phyloP scores from a whole-genome alignment of 768 basidiomycete species.

The Hypholoma fasciculare region DNA sequence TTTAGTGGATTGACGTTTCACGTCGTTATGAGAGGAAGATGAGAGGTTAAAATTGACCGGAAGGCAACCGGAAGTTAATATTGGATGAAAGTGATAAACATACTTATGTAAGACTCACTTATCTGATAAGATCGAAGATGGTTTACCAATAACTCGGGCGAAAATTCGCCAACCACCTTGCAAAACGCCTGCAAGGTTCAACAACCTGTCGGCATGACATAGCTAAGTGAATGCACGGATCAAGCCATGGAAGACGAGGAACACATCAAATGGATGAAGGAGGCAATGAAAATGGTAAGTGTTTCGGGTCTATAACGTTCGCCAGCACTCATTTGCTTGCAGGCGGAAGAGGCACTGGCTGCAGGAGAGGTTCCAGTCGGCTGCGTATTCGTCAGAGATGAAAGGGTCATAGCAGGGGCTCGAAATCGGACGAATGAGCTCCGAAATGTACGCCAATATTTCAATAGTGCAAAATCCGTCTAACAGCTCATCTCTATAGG shows the following conservation, averaged over 20 bases:
- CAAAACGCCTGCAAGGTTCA: neutral
- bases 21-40: no score
- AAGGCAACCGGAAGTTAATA: neutral
- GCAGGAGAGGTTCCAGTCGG: constrained; percentile 95
- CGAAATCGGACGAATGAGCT: constrained; percentile 95
- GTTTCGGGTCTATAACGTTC: constrained; percentile 1
- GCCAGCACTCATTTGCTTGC: neutral
- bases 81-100: neutral
- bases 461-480: neutral
- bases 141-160: neutral
- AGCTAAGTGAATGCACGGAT: neutral
- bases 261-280: constrained; percentile 70
- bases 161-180: neutral
- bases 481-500: constrained; percentile 45
- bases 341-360: constrained; percentile 83
- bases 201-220: neutral
- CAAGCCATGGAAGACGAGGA: constrained; percentile 26
- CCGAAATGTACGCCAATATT: constrained; percentile 63
- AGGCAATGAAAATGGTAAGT: constrained; percentile 80
- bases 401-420: constrained; percentile 77
- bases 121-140: no score
- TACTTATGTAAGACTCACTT: neutral
- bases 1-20: no score
- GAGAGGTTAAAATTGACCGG: no score
- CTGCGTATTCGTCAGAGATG: constrained; percentile 87